Base-by-base conservation (phyloP, 371 early-diverging fungal genomes). In the Blyttiomyces sp. region DNA sequence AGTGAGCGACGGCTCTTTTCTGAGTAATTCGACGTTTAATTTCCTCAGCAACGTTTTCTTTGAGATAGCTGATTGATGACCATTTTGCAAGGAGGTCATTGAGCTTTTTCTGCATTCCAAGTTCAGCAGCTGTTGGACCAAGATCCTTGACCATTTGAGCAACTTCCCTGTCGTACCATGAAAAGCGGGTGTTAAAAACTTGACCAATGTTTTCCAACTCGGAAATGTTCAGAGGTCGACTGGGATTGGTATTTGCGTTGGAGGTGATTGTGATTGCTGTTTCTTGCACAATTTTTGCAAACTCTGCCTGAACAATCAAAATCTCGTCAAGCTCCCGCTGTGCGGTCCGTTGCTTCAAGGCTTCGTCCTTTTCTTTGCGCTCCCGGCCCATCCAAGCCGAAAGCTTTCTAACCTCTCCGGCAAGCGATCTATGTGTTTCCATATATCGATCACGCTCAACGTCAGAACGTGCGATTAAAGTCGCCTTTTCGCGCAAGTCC, bases 261-360 rank as follows among this genome's bases (percentile, higher is more conserved):
- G 39, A 39, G 39, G 39, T 39, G 11, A 33, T 27, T 19, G 21
- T 17, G 26, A 34, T 26, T 16, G 55, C 43, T n/a, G 42, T 5
- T 28, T 43, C 43, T 23, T 55, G 55, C 11, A 43, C 30, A n/a
- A 55, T 23, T 4, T 7, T 43, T 7, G 55, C 55, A 43, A 55
- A 55, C 30, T 55, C 55, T 13, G 55, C 55, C 55, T 55, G 55
- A 42, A 43, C 44, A 24, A 24, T 55, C 42, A 55, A 16, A 43
- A 39, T 43, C 13, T 55, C 55, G 39, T 43, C 39, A 17, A 53
- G 24, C 32, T 16, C n/a, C 36, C n/a, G 6, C 7, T 43, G 42
- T 23, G 28, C 21, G n/a, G 9, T 4, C 27, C 43, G 4, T 4
- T 28, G 17, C 17, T 43, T 43, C 24, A 4, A 27, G 33, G 43